phyloP scores from a whole-genome alignment of 2,329 filamentous ascomycete genomes.

The Fusarium tupiense region DNA sequence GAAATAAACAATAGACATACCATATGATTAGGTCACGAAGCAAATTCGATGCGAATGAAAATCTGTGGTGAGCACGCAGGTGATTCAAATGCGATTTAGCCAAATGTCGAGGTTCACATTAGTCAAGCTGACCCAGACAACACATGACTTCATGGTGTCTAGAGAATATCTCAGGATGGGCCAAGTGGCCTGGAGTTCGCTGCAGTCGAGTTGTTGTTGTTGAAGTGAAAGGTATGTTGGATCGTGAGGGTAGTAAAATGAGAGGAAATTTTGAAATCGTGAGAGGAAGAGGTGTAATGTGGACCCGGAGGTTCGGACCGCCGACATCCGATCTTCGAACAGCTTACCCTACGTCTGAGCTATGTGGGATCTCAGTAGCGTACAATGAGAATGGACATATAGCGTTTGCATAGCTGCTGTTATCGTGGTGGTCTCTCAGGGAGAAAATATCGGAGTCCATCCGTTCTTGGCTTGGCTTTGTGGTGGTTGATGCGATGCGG shows the following conservation, averaged over 20 bases:
- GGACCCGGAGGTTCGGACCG: conserved; percentile 16
- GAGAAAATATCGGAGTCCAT: not conserved
- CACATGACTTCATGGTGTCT: not conserved
- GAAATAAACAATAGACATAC: conserved; percentile 15
- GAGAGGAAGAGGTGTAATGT: not conserved
- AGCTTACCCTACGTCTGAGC: not conserved
- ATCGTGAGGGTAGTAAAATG: not conserved
- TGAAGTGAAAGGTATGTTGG: not conserved
- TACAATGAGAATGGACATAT: not conserved
- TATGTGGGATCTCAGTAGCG: not conserved
- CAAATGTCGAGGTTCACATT: not conserved
- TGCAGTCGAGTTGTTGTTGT: not conserved
- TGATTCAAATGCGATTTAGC: not conserved
- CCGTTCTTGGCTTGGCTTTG: not conserved
- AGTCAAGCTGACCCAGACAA: not conserved
- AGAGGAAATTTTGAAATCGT: not conserved
- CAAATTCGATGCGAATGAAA: not conserved
- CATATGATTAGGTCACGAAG: not conserved
- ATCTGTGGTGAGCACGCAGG: conserved; percentile 2
- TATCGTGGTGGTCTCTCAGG: too few relatives aligned
- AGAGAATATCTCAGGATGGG: too few relatives aligned
- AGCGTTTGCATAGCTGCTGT: not conserved
- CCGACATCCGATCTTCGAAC: conserved; percentile 5
- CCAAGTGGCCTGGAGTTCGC: not conserved
- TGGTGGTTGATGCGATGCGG: not conserved